A percentile compares a stretch with the other conserved stretches of the same genome.
phyloP scores from a whole-genome alignment of 2,329 filamentous ascomycete genomes.

The Pestalotiopsis fici region DNA sequence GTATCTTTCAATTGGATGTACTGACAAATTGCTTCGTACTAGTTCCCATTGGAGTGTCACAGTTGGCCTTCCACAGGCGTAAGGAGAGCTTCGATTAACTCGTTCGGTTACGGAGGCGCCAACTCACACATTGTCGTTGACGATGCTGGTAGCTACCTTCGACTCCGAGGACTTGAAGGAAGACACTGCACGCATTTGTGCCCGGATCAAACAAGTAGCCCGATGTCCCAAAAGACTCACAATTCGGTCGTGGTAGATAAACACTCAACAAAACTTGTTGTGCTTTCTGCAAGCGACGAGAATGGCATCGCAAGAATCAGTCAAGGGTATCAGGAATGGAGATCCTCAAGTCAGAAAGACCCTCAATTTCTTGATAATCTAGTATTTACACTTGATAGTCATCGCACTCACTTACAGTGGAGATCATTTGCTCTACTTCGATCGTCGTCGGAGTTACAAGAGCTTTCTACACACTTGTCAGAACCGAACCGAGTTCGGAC shows the following conservation, averaged over 20 bases:
- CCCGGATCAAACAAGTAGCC: no score
- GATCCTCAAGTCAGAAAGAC: no score
- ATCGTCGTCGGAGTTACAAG: not conserved
- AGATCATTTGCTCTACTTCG: constrained; percentile 21
- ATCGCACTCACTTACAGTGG: constrained; percentile 28
- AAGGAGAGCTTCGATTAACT: constrained; percentile 17
- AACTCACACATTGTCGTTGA: constrained; percentile 22
- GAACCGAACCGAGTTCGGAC: not conserved
- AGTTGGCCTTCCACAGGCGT: constrained; percentile 15
- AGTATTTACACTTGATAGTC: constrained; percentile 26
- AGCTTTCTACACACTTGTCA: not conserved
- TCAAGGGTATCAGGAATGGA: not conserved
- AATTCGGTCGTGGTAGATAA: no score
- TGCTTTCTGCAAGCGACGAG: not conserved
- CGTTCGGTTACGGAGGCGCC: constrained; percentile 23
- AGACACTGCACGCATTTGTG: not conserved
- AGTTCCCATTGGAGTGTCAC: constrained; percentile 10
- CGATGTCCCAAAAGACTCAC: no score
- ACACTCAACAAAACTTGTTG: not conserved
- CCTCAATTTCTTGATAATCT: constrained; percentile 16
- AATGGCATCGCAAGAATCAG: not conserved
- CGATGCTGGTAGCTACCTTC: not conserved
- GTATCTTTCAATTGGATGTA: not conserved
- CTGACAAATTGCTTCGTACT: not conserved
- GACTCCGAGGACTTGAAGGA: not conserved